Conservation (phyloP, 768 basidiomycete genomes). For the Clitopilus hobsonii region DNA sequence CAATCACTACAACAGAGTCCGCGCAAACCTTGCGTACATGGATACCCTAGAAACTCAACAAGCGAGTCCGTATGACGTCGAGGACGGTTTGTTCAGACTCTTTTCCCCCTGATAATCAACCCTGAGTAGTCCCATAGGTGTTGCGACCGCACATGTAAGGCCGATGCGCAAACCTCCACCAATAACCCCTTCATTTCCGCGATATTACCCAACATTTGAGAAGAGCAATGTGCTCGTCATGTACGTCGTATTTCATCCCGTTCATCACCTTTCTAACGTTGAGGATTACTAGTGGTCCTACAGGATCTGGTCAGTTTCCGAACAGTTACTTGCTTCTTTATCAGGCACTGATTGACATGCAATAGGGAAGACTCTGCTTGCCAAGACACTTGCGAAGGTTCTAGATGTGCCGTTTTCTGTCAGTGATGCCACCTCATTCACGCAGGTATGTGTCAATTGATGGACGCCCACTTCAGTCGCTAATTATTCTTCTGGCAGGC, state of each 20-base stretch:
- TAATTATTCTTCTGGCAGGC: slow-evolving; percentile 36
- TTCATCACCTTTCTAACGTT: background rate
- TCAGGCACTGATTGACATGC: background rate
- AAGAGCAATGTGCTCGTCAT: slow-evolving; percentile 95
- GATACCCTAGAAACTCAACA: slow-evolving; percentile 29
- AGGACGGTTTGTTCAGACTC: slow-evolving; percentile 12
- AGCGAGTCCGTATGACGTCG: slow-evolving; percentile 9
- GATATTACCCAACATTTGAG: slow-evolving; percentile 64
- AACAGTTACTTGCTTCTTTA: background rate
- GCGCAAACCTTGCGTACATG: slow-evolving; percentile 55
- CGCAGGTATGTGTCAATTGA: slow-evolving; percentile 50
- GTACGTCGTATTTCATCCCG: slow-evolving; percentile 36
- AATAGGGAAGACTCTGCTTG: slow-evolving; percentile 83
- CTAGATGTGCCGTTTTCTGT: slow-evolving; percentile 93
- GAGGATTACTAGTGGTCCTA: slow-evolving; percentile 57
- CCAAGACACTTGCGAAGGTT: slow-evolving; percentile 86
- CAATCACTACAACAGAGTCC: slow-evolving; percentile 91
- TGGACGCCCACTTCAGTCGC: background rate
- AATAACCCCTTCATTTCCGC: slow-evolving; percentile 31
- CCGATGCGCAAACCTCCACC: slow-evolving; percentile 47
- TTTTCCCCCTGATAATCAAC: background rate
- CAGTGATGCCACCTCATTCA: slow-evolving; percentile 92
- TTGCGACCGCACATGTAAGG: slow-evolving; percentile 56
- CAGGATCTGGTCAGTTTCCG: slow-evolving; percentile 73
- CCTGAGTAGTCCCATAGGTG: slow-evolving; percentile 17